Evolutionary conservation across 2,329 filamentous ascomycete genomes (phyloP).

Genomic region (Leptosphaerulina australis): DNA sequence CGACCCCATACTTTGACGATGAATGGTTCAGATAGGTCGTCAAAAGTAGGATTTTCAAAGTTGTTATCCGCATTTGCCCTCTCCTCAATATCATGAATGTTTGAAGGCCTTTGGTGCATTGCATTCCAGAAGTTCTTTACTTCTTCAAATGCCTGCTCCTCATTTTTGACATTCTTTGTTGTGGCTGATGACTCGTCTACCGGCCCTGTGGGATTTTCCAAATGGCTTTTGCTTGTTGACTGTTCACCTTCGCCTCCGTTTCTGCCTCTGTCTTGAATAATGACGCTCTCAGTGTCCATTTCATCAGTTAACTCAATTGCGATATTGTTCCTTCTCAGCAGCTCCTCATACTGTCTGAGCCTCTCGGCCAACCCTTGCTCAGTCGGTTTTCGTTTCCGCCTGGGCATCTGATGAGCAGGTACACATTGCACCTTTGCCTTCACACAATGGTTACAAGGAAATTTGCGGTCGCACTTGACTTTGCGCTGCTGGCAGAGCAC

Average conservation of each 20-base stretch:
- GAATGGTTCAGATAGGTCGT: conserved; percentile 16
- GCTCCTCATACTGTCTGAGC: conserved; percentile 69
- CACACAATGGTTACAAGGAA: conserved; percentile 44
- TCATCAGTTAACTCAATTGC: conserved; percentile 63
- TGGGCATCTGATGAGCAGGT: conserved; percentile 56
- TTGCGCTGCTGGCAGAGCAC: conserved; percentile 69
- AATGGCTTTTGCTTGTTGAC: neutral
- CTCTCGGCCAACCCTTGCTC: conserved; percentile 73
- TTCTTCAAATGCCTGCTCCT: conserved; percentile 6
- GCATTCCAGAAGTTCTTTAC: conserved; percentile 33
- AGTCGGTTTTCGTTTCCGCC: conserved; percentile 66
- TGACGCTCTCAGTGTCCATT: neutral
- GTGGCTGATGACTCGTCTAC: no score
- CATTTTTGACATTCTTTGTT: conserved; percentile 22
- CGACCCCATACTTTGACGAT: conserved; percentile 56
- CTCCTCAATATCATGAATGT: neutral
- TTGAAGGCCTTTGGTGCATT: conserved; percentile 23
- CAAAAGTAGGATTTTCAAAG: conserved; percentile 13
- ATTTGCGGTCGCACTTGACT: conserved; percentile 48
- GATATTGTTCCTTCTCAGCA: conserved; percentile 70
- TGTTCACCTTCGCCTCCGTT: no score
- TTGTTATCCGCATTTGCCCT: conserved; percentile 4
- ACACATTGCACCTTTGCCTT: conserved; percentile 44
- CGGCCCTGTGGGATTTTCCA: no score
- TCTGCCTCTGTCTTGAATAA: neutral